Evolutionary conservation across 768 basidiomycete genomes (phyloP).

Genomic region (Russula earlei): DNA sequence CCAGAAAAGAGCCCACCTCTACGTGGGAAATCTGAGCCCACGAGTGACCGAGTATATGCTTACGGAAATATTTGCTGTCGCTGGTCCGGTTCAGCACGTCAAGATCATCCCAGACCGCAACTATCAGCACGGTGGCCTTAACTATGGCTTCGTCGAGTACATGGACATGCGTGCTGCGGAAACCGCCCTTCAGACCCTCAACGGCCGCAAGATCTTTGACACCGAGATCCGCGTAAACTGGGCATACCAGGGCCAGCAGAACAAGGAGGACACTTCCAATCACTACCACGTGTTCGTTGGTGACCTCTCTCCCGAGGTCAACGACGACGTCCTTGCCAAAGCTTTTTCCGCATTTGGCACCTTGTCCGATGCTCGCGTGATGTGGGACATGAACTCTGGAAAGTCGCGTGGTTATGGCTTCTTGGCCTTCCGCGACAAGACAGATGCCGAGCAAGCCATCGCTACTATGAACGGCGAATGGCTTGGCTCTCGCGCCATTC

Average conservation of each 20-base stretch:
- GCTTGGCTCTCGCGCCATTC: conserved; percentile 95
- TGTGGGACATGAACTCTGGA: conserved; percentile 99
- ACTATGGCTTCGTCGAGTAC: conserved; percentile 99
- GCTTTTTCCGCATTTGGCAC: conserved; percentile 96
- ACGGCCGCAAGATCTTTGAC: conserved; percentile 99
- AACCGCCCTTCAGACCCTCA: conserved; percentile 96
- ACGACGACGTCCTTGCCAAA: conserved; percentile 92
- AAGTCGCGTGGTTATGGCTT: conserved; percentile 98
- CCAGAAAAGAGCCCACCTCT: conserved; percentile 91
- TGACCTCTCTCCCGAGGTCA: conserved; percentile 98
- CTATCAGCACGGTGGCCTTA: conserved; percentile 98
- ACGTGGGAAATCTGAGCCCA: conserved; percentile 96
- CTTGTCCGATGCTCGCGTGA: conserved; percentile 94
- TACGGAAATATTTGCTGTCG: conserved; percentile 93
- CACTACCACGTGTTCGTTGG: conserved; percentile 99
- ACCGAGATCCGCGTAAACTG: conserved; percentile 99
- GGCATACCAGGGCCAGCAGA: conserved; percentile 98
- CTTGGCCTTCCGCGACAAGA: conserved; percentile 97
- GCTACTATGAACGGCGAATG: conserved; percentile 99
- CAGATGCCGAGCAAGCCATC: conserved; percentile 98
- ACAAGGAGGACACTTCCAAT: conserved; percentile 96
- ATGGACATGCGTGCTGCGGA: conserved; percentile 98
- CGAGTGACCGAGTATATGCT: conserved; percentile 99
- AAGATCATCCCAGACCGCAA: conserved; percentile 99
- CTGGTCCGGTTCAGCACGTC: conserved; percentile 95